Evolutionary conservation across 75 land plant species (phyloP).

Genomic region (Azolla pinnata): DNA sequence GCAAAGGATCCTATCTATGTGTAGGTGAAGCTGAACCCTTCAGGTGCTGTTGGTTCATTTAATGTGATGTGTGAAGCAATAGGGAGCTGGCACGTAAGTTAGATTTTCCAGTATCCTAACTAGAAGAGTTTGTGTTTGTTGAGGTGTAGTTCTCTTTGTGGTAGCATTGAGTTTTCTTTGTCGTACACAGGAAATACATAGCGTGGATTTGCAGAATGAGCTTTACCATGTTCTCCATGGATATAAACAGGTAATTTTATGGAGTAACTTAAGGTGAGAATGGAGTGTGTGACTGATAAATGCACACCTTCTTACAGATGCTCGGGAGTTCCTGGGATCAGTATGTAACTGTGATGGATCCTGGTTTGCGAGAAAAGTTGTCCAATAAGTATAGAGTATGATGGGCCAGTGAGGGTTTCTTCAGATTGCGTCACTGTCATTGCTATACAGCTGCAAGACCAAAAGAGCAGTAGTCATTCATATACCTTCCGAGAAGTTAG

Average conservation of each 20-base stretch:
- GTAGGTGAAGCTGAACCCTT: slow-evolving; percentile 74
- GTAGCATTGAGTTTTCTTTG: neutral
- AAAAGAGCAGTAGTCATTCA: neutral
- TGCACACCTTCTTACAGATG: slow-evolving; percentile 44
- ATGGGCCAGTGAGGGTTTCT: neutral
- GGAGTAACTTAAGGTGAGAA: no score
- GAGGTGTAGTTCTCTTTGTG: no score
- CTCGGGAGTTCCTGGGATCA: slow-evolving; percentile 79
- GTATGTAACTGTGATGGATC: slow-evolving; percentile 61
- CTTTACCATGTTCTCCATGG: slow-evolving; percentile 81
- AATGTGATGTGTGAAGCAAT: slow-evolving; percentile 64
- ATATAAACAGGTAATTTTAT: slow-evolving; percentile 95
- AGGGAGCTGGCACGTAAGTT: slow-evolving; percentile 91
- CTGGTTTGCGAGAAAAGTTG: slow-evolving; percentile 50
- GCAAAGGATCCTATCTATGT: no score
- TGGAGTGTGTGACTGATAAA: neutral
- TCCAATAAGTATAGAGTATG: slow-evolving; percentile 25
- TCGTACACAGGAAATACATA: slow-evolving; percentile 94
- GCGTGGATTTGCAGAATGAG: slow-evolving; percentile 71
- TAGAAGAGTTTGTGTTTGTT: no score
- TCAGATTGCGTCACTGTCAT: neutral
- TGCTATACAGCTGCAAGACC: neutral
- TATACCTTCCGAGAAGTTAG: no score
- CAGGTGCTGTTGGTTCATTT: slow-evolving; percentile 65
- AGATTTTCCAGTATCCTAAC: no score